Percentiles rank a stretch among this genome's conserved stretches.
These are phyloP conservation scores for Fusarium devonianum DNA, from an alignment of 2,329 filamentous ascomycete species.

Conservation along the genomic window DNA sequence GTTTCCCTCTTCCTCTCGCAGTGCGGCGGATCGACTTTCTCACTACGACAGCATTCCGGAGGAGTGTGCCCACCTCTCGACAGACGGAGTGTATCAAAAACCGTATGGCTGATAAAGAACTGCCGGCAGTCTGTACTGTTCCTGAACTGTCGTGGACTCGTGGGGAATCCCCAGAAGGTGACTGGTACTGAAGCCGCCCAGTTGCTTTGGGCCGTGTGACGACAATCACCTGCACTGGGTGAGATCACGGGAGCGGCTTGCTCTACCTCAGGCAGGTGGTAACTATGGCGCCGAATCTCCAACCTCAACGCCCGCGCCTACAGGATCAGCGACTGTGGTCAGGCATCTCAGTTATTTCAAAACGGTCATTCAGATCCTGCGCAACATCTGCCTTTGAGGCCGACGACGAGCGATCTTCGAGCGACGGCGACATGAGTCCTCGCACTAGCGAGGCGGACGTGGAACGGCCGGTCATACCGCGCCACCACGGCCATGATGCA, in stretches of 20 bases:
- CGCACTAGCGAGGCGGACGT: slow-evolving; percentile 48
- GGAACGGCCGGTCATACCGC: slow-evolving; percentile 49
- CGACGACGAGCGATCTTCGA: slow-evolving; percentile 71
- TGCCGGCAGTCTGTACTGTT: slow-evolving; percentile 11
- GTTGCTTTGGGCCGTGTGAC: slow-evolving; percentile 34
- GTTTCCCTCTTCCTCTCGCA: background rate
- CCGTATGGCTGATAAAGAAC: slow-evolving; percentile 11
- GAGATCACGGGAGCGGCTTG: slow-evolving; percentile 32
- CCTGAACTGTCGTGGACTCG: slow-evolving; percentile 10
- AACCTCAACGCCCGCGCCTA: slow-evolving; percentile 51
- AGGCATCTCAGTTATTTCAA: slow-evolving; percentile 59
- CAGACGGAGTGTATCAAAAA: slow-evolving; percentile 29
- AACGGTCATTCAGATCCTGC: slow-evolving; percentile 64
- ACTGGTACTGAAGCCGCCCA: slow-evolving; percentile 15
- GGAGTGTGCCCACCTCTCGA: slow-evolving; percentile 1
- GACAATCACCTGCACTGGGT: slow-evolving; percentile 40
- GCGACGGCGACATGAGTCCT: slow-evolving; percentile 47
- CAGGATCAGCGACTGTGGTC: slow-evolving; percentile 55
- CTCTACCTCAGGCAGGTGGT: slow-evolving; percentile 8
- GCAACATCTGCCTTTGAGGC: slow-evolving; percentile 69
- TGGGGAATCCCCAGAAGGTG: slow-evolving; percentile 6
- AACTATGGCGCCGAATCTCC: slow-evolving; percentile 37
- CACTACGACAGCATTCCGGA: background rate
- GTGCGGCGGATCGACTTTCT: background rate
- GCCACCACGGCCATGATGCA: slow-evolving; percentile 84